These are phyloP conservation scores for Cutaneotrichosporon daszewskae DNA, from an alignment of 1,284 basidiomycete species.

Conservation along the genomic window DNA sequence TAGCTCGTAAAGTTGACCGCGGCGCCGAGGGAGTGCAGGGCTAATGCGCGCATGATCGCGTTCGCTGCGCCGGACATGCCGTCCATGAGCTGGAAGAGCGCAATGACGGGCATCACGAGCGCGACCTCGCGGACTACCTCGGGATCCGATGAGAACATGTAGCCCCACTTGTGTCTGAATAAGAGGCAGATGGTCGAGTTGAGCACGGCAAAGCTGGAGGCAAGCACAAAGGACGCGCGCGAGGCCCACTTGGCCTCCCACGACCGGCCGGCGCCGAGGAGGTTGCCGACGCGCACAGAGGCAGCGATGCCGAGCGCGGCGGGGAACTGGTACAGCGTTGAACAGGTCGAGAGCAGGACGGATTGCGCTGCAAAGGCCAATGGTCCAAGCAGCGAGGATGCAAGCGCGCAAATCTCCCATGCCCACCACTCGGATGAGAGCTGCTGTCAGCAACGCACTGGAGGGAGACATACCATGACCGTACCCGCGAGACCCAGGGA, in stretches of 20 bases:
- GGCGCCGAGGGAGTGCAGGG: slow-evolving; percentile 55
- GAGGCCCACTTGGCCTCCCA: slow-evolving; percentile 62
- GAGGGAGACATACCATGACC: slow-evolving; percentile 52
- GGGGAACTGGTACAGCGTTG: slow-evolving; percentile 78
- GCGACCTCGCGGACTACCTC: slow-evolving; percentile 60
- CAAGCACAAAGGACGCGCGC: slow-evolving; percentile 59
- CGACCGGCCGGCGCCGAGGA: slow-evolving; percentile 67
- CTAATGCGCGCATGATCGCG: slow-evolving; percentile 70
- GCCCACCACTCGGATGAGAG: slow-evolving; percentile 51
- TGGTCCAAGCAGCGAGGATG: slow-evolving; percentile 45
- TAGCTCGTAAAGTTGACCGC: slow-evolving; percentile 51
- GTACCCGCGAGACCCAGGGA: slow-evolving; percentile 68
- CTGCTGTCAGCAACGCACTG: slow-evolving; percentile 21
- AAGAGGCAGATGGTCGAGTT: slow-evolving; percentile 65
- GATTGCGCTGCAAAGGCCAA: slow-evolving; percentile 53
- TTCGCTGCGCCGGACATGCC: slow-evolving; percentile 62
- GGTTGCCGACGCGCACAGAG: slow-evolving; percentile 78
- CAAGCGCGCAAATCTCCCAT: slow-evolving; percentile 46
- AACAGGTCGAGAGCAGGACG: slow-evolving; percentile 53
- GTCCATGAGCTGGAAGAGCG: slow-evolving; percentile 68
- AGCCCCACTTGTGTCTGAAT: slow-evolving; percentile 69
- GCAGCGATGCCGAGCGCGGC: slow-evolving; percentile 73
- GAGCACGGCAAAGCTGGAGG: slow-evolving; percentile 55
- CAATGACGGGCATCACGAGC: slow-evolving; percentile 61
- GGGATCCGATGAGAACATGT: slow-evolving; percentile 77